These are phyloP conservation scores for Camellia japonica DNA, from an alignment of 148 eudicot species.

Conservation along the genomic window DNA sequence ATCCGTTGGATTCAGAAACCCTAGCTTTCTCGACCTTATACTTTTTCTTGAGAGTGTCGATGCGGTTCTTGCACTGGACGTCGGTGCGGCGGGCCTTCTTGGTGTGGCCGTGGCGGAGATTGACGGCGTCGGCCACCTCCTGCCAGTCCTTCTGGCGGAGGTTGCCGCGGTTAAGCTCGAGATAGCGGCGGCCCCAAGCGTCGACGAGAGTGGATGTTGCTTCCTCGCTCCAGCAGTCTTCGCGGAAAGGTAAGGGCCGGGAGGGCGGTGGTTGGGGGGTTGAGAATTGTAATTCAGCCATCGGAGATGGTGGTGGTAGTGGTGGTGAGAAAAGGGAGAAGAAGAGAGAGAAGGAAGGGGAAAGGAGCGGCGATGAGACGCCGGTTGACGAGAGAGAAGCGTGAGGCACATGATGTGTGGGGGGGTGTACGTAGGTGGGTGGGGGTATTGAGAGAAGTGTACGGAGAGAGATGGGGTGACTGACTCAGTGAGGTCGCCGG, in stretches of 20 bases:
- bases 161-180: constrained; percentile 75
- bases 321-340: constrained; percentile 11
- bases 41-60: constrained; percentile 83
- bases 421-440: neutral
- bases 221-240: constrained; percentile 84
- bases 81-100: constrained; percentile 64
- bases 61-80: constrained; percentile 82
- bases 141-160: constrained; percentile 86
- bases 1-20: constrained; percentile 49
- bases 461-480: constrained; percentile 11
- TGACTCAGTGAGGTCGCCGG: constrained; percentile 21
- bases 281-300: constrained; percentile 43
- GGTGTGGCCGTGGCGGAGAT: constrained; percentile 54
- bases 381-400: constrained; percentile 31
- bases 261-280: constrained; percentile 34
- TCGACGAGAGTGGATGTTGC: constrained; percentile 69
- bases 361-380: constrained; percentile 31
- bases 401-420: constrained; percentile 34
- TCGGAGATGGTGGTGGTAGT: constrained; percentile 15
- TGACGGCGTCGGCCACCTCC: constrained; percentile 73
- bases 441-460: neutral
- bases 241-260: constrained; percentile 49
- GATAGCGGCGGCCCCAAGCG: constrained; percentile 68
- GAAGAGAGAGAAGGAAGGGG: neutral
- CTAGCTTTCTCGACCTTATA: constrained; percentile 71